Base-by-base conservation (phyloP, 1,284 basidiomycete genomes). In the Puccinia hordei region DNA sequence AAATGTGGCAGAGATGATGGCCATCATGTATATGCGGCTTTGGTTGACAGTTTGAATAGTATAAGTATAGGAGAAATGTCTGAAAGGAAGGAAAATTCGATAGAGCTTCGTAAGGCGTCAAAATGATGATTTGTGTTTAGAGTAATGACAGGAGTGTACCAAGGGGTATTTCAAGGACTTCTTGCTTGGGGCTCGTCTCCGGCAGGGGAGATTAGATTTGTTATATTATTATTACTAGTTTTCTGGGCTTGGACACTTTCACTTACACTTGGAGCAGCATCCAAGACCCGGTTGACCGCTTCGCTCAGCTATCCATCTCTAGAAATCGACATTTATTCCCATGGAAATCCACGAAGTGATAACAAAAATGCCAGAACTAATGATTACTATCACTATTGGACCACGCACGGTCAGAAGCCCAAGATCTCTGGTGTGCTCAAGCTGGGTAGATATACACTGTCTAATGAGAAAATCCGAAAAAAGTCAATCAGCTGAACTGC, bases 111-210 rank as follows among this genome's bases (percentile, higher is more conserved):
- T 55, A 55, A 24, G 53, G n/a, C n/a, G 53, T 55, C 53, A 55
- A 55, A 19, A n/a, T 55, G 53, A 55, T 55, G 24, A 55, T 55
- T 55, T 55, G 24, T 55, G 53, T 55, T 55, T 4, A 55, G 53
- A 55, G 6, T 6, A 55, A 55, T 24, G 53, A 24, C n/a, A 27
- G 24, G 24, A 55, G 1, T n/a, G 19, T 12, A 55, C 24, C 53
- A 55, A 55, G 53, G 53, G 53, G 46, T 55, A 55, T 55, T 55
- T 55, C n/a, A 55, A 55, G 53, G 53, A 24, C 24, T 55, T n/a
- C 24, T 55, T n/a, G n/a, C n/a, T n/a, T 55, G 53, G 53, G 24
- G 53, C 53, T 55, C 53, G 13, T 55, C n/a, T 24, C n/a, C 19
- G 22, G 22, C 53, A 24, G 53, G 17, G 46, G 38, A 41, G 38